A percentile compares a stretch with the other conserved stretches of the same genome.
Conservation (phyloP, 805 yeast species). For the Tetrapisispora nanseiensis region DNA sequence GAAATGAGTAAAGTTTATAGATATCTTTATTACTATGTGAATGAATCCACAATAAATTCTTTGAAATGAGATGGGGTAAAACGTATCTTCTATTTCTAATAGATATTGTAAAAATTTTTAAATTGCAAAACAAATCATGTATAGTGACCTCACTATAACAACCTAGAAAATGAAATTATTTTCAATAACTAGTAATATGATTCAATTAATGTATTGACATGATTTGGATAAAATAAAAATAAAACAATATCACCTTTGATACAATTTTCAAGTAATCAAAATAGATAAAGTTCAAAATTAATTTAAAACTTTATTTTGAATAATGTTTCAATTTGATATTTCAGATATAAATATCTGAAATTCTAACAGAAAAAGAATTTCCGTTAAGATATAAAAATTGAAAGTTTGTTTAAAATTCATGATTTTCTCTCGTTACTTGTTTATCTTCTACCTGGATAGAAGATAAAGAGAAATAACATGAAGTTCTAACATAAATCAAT, state of each 20-base stretch:
- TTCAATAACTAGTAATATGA: neutral
- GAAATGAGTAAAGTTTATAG: too few species aligned
- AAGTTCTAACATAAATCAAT: neutral
- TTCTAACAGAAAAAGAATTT: too few species aligned
- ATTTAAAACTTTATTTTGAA: too few species aligned
- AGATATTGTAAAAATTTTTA: neutral
- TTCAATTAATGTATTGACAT: neutral
- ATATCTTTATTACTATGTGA: too few species aligned
- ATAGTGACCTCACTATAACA: slow-evolving; percentile 1
- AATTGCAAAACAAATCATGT: neutral
- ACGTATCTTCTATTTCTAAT: too few species aligned
- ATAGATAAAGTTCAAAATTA: too few species aligned
- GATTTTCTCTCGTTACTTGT: neutral
- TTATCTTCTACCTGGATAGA: neutral
- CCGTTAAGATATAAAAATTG: neutral
- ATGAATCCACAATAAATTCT: too few species aligned
- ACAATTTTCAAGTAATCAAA: too few species aligned
- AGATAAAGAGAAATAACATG: neutral
- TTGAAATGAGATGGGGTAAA: too few species aligned
- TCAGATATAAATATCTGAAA: too few species aligned
- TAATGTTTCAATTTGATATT: too few species aligned
- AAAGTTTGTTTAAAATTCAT: neutral
- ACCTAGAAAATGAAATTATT: too few species aligned
- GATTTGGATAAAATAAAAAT: neutral
- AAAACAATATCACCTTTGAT: neutral